A percentile compares a stretch with the other conserved stretches of the same genome.
Conservation (phyloP, 1,139 yeast species). For the Lodderomyces orthopsilosis region DNA sequence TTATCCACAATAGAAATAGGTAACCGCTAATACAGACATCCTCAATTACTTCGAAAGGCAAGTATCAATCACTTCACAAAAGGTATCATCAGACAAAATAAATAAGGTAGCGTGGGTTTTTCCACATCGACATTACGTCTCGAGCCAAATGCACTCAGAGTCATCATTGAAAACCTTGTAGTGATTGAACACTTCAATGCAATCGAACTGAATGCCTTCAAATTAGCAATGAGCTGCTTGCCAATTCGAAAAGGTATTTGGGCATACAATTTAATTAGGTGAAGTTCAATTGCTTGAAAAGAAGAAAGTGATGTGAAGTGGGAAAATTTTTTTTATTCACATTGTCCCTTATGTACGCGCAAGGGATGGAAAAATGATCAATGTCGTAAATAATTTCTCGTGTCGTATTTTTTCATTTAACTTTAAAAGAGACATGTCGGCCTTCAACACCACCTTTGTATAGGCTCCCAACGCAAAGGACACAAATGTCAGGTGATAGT, state of each 20-base stretch:
- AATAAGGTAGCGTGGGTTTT: conserved; percentile 85
- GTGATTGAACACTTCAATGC: neutral
- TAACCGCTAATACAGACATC: no score
- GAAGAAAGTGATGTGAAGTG: conserved; percentile 1
- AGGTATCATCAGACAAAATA: conserved; percentile 30
- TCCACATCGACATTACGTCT: conserved; percentile 90
- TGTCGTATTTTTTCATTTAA: conserved; percentile 1
- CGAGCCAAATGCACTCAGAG: conserved; percentile 96
- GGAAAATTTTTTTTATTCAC: conserved; percentile 3
- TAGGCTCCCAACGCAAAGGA: neutral
- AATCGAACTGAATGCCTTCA: neutral
- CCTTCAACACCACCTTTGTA: no score
- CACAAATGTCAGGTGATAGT: conserved; percentile 25
- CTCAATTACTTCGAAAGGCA: neutral
- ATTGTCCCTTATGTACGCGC: neutral
- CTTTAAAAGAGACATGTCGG: no score
- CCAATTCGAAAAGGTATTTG: neutral
- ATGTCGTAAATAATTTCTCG: neutral
- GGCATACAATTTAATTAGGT: conserved; percentile 1
- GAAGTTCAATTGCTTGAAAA: conserved; percentile 1
- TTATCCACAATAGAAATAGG: no score
- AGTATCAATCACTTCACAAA: conserved; percentile 1
- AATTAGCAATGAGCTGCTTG: neutral
- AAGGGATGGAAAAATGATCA: neutral
- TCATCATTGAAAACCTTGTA: conserved; percentile 51